Base-by-base conservation (phyloP, 2,329 filamentous ascomycete genomes). In the Ophiostoma sp. region DNA sequence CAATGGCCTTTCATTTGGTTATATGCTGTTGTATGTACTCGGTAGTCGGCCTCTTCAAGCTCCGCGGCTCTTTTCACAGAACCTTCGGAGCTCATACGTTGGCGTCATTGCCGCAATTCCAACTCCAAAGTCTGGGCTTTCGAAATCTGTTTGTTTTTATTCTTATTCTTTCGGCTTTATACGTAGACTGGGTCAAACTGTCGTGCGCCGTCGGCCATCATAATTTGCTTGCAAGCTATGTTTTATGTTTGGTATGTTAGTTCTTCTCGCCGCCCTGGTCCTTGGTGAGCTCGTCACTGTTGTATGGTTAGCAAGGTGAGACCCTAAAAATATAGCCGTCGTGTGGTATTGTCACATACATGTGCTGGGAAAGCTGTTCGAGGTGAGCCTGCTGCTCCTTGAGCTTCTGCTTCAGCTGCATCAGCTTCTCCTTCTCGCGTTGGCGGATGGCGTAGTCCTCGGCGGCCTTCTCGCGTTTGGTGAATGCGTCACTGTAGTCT, bases 341-440 rank as follows among this genome's bases (percentile, higher is more conserved):
- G 6, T 39, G 5, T 22, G 3, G 3, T 25, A 25, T 9, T 69
- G 28, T 57, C 31, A 84, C 91, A 81, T 84, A 96, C 93, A 97
- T 94, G 88, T 97, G 93, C 80, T 92, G 88, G 79, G 94, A 91
- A 76, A 98, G 90, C 82, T 95, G 91, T 81, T 95, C 87, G 77
- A 98, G 89, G 85, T 97, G 93, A 78, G 90, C 85, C 82, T 93
- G 90, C 86, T 97, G 94, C 83, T 93, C 90, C 76, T 83, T 80
- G 77, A 98, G 88, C 86, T 89, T 90, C 85, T 88, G 87, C 84
- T 89, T 91, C 79, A 97, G 90, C 81, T 89, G 89, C 70, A 88
- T 78, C 76, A 98, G 91, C 93, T 97, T 98, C 86, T 95, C 91
- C 85, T 90, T 90, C 89, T 98, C 96, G 81, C 94, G 93, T 85